Conservation (phyloP, 2,329 filamentous ascomycete species). For the Alternaria incomplexa region DNA sequence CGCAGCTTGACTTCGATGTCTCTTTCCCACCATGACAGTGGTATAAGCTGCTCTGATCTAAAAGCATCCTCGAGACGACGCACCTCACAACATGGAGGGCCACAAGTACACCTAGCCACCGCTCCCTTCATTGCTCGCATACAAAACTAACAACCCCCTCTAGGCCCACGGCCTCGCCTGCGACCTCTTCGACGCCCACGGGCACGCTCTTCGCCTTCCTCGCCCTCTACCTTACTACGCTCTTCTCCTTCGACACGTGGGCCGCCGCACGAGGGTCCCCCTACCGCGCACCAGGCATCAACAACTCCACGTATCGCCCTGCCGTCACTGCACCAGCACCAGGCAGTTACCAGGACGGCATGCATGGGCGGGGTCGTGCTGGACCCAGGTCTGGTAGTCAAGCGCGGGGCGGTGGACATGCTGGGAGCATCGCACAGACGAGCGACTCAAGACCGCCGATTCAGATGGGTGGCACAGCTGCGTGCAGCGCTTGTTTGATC, state of each 20-base stretch:
- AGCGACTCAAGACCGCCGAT: constrained; percentile 38
- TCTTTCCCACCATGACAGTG: neutral
- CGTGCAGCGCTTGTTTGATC: constrained; percentile 41
- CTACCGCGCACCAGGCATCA: constrained; percentile 30
- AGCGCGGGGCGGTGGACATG: constrained; percentile 16
- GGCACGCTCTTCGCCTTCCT: constrained; percentile 42
- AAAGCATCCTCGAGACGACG: neutral
- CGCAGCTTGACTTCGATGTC: neutral
- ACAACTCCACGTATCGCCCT: constrained; percentile 32
- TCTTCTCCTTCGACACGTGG: constrained; percentile 48
- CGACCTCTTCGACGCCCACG: constrained; percentile 20
- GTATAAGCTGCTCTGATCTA: neutral
- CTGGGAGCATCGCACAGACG: constrained; percentile 27
- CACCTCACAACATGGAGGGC: constrained; percentile 2
- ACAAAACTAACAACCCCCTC: neutral
- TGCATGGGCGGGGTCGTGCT: constrained; percentile 35
- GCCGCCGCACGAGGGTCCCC: constrained; percentile 43
- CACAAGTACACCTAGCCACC: constrained; percentile 2
- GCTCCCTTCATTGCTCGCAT: neutral
- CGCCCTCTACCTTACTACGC: constrained; percentile 48
- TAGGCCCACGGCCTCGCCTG: constrained; percentile 9
- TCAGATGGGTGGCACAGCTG: constrained; percentile 30
- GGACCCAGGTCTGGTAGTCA: constrained; percentile 19
- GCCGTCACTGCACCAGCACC: constrained; percentile 20
- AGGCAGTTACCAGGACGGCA: constrained; percentile 39